Percentiles rank a stretch among this genome's conserved stretches.
These are phyloP conservation scores for Terfezia boudieri DNA, from an alignment of 495 filamentous ascomycete genomes.

Conservation along the genomic window DNA sequence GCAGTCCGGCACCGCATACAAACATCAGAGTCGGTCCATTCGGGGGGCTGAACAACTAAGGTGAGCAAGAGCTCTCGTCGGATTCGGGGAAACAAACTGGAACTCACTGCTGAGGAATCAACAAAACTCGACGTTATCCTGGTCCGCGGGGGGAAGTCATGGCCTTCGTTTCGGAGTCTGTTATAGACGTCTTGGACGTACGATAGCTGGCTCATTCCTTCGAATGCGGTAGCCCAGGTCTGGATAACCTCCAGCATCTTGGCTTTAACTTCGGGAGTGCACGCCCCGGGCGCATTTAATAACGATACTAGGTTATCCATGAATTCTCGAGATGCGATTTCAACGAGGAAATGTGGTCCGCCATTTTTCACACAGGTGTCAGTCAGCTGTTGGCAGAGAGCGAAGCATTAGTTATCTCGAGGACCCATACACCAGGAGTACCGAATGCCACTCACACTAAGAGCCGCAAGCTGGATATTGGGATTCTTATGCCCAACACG, in stretches of 20 bases:
- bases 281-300: constrained; percentile 49
- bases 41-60: constrained; percentile 44
- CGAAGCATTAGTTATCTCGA: constrained; percentile 4
- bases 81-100: background rate
- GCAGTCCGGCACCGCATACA: constrained; percentile 92
- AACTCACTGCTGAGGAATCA: constrained; percentile 78
- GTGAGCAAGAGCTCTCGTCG: background rate
- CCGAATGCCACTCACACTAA: constrained; percentile 40
- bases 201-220: constrained; percentile 58
- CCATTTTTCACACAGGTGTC: constrained; percentile 99
- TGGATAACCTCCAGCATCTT: constrained; percentile 90
- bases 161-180: constrained; percentile 61
- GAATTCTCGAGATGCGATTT: constrained; percentile 91
- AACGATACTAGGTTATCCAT: constrained; percentile 92
- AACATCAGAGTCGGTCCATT: constrained; percentile 95
- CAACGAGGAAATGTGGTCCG: constrained; percentile 80
- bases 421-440: background rate
- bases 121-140: constrained; percentile 84
- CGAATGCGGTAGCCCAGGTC: constrained; percentile 73
- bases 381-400: constrained; percentile 37
- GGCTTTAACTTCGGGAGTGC: constrained; percentile 63
- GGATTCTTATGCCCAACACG: constrained; percentile 92
- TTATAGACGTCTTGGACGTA: constrained; percentile 79
- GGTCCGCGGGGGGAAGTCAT: constrained; percentile 69
- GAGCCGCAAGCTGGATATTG: constrained; percentile 76